Base-by-base conservation (phyloP, 2,329 filamentous ascomycete species). In the Chrysosporium keratinophilum region DNA sequence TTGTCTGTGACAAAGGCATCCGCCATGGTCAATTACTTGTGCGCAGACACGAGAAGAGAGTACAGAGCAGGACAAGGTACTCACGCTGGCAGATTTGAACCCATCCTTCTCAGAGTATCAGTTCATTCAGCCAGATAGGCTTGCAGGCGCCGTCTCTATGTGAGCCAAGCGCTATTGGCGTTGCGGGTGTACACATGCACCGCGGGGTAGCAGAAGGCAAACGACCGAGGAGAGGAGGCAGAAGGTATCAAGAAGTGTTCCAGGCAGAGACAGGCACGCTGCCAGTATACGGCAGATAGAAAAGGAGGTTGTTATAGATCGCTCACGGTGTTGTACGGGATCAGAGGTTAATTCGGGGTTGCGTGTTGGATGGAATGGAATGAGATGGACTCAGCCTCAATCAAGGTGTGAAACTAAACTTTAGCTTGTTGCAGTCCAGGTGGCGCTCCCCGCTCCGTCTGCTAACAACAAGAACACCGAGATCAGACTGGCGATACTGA, bases 11-110 rank as follows among this genome's bases (percentile, higher is more conserved):
- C 17, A 46, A 15, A 40, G 28, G 1, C 2, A 40, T 40, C 9
- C 9, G 14, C 6, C 12, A 37, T 31, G 34, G 45, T 53, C 40
- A 54, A 59, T 53, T 50, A 59, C n/a, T n/a, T 59, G 42, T 45
- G 50, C 1, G 23, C 49, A 52, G 54, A 17, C 40, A 33, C 44
- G 52, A 45, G 31, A 54, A 41, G 20, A 54, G 37, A 55, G 50
- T 33, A 59, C 46, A 56, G 54, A 51, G n/a, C 54, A 58, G 53
- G 56, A 7, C 23, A 46, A 42, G 49, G 43, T 51, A 80, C 81
- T 73, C 73, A 84, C 82, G 76, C 72, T 64, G 81, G 78, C 64
- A 82, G 74, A 71, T 80, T 81, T 59, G 79, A 76, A 67, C 83
- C 80, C 71, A 78, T 76, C 34, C 50, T 55, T 61, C 64, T 70